These are phyloP conservation scores for Tinospora cordifolia DNA, from an alignment of 164 flowering plant genomes.

Conservation along the genomic window DNA sequence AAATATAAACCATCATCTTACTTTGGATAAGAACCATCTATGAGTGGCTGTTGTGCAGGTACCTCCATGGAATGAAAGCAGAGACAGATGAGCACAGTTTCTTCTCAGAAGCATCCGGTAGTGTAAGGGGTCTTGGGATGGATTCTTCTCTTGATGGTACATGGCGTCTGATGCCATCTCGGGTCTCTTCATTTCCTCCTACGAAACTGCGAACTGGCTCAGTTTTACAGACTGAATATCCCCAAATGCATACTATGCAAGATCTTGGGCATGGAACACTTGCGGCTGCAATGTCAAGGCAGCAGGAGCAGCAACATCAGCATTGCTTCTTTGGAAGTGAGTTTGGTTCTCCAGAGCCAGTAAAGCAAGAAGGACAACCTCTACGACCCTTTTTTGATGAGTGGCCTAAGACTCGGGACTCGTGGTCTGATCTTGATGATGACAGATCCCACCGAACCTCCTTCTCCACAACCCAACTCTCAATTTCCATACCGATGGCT, in stretches of 20 bases:
- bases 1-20: not conserved
- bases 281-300: constrained; percentile 25
- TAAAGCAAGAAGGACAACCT: constrained; percentile 54
- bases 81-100: constrained; percentile 57
- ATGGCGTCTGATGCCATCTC: constrained; percentile 57
- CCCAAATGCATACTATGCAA: constrained; percentile 32
- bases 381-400: constrained; percentile 81
- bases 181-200: constrained; percentile 38
- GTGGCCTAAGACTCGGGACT: constrained; percentile 71
- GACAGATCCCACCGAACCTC: constrained; percentile 54
- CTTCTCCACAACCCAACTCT: constrained; percentile 79
- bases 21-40: not conserved
- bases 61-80: constrained; percentile 43
- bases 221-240: constrained; percentile 36
- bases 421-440: constrained; percentile 72
- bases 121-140: constrained; percentile 41
- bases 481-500: constrained; percentile 71
- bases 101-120: constrained; percentile 63
- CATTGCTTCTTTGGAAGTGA: constrained; percentile 53
- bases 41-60: constrained; percentile 33
- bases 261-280: constrained; percentile 24
- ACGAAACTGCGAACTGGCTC: constrained; percentile 42
- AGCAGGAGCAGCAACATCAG: constrained; percentile 33
- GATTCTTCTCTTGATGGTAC: constrained; percentile 41
- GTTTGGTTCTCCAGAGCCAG: constrained; percentile 34